phyloP scores from a whole-genome alignment of 768 basidiomycete species.

The Butyriboletus loyo region DNA sequence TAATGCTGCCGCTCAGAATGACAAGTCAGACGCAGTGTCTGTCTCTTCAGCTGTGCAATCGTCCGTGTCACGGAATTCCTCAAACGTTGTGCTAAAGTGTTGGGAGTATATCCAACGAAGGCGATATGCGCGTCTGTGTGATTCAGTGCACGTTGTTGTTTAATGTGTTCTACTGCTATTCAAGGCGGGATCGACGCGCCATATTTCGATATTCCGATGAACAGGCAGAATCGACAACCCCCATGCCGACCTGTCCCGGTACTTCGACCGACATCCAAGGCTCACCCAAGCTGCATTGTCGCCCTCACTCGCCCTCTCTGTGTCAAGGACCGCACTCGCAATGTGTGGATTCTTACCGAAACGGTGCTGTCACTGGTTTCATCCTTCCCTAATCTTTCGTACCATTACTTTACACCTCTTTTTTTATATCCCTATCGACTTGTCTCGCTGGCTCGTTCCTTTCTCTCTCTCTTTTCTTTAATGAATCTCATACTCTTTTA shows the following conservation, averaged over 20 bases:
- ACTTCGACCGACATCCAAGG: no score
- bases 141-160: background rate
- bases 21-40: slow-evolving; percentile 26
- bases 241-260: background rate
- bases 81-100: no score
- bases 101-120: no score
- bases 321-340: no score
- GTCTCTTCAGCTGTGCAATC: slow-evolving; percentile 18
- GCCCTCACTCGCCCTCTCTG: no score
- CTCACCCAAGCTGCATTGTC: no score
- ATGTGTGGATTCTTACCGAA: background rate
- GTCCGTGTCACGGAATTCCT: slow-evolving; percentile 1
- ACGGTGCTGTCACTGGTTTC: slow-evolving; percentile 7
- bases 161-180: background rate
- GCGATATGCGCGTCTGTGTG: background rate
- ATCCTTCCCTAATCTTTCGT: slow-evolving; percentile 8
- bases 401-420: slow-evolving; percentile 1
- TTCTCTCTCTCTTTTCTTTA: background rate
- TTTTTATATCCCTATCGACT: slow-evolving; percentile 14
- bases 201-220: background rate
- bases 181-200: background rate
- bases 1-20: slow-evolving; percentile 11
- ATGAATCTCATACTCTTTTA: no score
- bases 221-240: background rate
- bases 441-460: background rate